Conservation (phyloP, 1,139 yeast species). For the Kluyveromyces marxianus region DNA sequence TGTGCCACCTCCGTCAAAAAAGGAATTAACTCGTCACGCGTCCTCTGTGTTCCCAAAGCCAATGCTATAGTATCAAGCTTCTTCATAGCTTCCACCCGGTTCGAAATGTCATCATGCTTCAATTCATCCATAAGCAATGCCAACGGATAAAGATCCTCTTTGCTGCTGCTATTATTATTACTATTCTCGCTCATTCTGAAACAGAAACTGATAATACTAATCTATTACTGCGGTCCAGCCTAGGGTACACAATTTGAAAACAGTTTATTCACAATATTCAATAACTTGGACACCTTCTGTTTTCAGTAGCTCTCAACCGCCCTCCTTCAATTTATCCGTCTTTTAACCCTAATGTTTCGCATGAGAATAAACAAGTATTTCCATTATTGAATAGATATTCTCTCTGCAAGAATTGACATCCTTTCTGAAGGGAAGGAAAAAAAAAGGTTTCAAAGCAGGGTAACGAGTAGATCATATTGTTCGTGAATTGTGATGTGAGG, state of each 20-base stretch:
- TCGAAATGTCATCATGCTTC: slow-evolving; percentile 89
- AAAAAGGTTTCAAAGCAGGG: not conserved
- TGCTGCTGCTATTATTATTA: slow-evolving; percentile 4
- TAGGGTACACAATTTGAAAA: too few species aligned
- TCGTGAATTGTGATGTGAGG: too few species aligned
- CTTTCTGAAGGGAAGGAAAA: not conserved
- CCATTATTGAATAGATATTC: not conserved
- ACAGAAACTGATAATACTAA: not conserved
- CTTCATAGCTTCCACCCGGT: slow-evolving; percentile 92
- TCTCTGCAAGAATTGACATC: too few species aligned
- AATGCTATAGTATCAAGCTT: slow-evolving; percentile 89
- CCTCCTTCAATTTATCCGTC: not conserved
- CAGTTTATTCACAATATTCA: too few species aligned
- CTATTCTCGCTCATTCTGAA: not conserved
- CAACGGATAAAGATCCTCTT: slow-evolving; percentile 74
- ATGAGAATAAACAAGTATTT: not conserved
- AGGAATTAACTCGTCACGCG: slow-evolving; percentile 82
- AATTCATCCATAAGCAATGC: slow-evolving; percentile 96
- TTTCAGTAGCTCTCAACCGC: too few species aligned
- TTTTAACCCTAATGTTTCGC: not conserved
- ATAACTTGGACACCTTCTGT: too few species aligned
- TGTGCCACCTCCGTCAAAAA: slow-evolving; percentile 87
- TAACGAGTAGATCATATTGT: not conserved
- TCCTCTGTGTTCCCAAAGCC: slow-evolving; percentile 91
- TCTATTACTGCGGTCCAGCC: too few species aligned